Evolutionary conservation across 768 basidiomycete species (phyloP).

Genomic region (Rhodotorula babjevae): DNA sequence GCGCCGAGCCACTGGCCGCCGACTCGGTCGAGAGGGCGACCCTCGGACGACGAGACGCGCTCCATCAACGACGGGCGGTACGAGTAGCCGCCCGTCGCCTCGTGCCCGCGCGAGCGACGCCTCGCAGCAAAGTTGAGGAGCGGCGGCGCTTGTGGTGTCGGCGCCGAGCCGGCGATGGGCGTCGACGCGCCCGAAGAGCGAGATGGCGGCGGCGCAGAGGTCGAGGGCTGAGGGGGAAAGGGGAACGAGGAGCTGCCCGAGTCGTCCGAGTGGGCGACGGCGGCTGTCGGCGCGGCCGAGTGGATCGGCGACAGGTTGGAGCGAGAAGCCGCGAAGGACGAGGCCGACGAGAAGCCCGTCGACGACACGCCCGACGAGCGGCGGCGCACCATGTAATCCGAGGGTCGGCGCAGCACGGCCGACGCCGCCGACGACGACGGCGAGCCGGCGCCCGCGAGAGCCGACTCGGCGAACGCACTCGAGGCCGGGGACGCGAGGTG

Average conservation of each 20-base stretch:
- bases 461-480: background rate
- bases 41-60: slow-evolving; percentile 10
- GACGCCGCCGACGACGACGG: background rate
- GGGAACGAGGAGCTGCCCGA: slow-evolving; percentile 8
- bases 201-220: background rate
- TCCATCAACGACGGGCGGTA: slow-evolving; percentile 29
- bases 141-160: background rate
- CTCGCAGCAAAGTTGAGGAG: slow-evolving; percentile 27
- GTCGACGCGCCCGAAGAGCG: slow-evolving; percentile 4
- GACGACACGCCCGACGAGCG: slow-evolving; percentile 24
- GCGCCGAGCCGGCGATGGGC: background rate
- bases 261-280: background rate
- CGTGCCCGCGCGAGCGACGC: slow-evolving; percentile 6
- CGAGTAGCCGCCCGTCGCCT: slow-evolving; percentile 9
- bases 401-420: background rate
- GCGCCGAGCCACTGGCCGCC: background rate
- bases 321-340: background rate
- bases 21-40: too few relatives aligned
- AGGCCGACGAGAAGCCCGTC: background rate
- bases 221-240: background rate
- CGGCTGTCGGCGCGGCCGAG: slow-evolving; percentile 18
- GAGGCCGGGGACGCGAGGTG: background rate
- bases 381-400: slow-evolving; percentile 2
- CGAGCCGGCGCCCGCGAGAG: background rate
- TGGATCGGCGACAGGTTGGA: slow-evolving; percentile 17